Base-by-base conservation (phyloP, 2,329 filamentous ascomycete genomes). In the Colletotrichum eremochloae region DNA sequence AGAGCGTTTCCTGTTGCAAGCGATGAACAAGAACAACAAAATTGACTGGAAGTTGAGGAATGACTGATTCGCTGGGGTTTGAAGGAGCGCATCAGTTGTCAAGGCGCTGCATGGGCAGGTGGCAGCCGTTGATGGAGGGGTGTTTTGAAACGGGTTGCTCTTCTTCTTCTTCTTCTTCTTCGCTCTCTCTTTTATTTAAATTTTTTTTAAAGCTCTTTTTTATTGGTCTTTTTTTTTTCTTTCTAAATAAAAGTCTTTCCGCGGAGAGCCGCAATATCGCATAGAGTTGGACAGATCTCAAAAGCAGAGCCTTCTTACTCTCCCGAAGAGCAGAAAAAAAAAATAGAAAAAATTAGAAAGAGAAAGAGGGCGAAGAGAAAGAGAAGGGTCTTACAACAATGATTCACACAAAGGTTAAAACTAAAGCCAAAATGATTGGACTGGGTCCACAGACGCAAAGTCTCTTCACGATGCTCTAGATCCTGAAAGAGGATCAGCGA, bases 401-500 rank as follows among this genome's bases (percentile, higher is more conserved):
- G 46, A 53, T 14, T 38, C 33, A 24, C 24, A 33, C n/a, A 57
- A 46, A 46, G 29, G 55, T 46, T 31, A 42, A 44, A 20, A 31
- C 36, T 38, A 31, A 61, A 58, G 18, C 33, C 60, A 36, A 18
- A 50, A 24, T 42, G 44, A 31, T 24, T 64, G 56, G 50, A 38
- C 48, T 20, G 44, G 33, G 48, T 52, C 44, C 42, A 71, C 53
- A 42, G 24, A 64, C 52, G 18, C n/a, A 55, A 18, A 29, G 40
- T 29, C 48, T 56, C 29, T 40, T 50, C 46, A 62, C 48, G 64
- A 48, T 57, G 68, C 64, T 31, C 15, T 36, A 31, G 36, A 33
- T 52, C 36, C 33, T 40, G 33, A 57, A 29, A 55, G 57, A 48
- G 44, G 65, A 55, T 46, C 65, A 58, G 58, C 69, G 58, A 72